phyloP scores from a whole-genome alignment of 805 yeast genomes.

The Kregervanrija pseudodelftensis region DNA sequence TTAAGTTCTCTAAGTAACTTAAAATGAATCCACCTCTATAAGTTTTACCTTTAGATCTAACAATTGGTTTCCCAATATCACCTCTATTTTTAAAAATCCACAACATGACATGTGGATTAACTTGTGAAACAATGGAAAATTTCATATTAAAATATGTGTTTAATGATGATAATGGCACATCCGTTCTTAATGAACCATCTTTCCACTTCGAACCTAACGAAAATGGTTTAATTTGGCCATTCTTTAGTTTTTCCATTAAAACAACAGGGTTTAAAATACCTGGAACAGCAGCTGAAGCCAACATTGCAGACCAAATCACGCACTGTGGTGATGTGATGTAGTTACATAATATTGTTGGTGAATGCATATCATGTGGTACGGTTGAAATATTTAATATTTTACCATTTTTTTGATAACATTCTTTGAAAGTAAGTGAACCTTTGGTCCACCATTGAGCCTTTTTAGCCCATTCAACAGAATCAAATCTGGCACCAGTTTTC shows the following conservation, averaged over 20 bases:
- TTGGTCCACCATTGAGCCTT: slow-evolving; percentile 62
- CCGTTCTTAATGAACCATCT: slow-evolving; percentile 75
- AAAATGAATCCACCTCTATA: slow-evolving; percentile 74
- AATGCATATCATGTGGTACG: slow-evolving; percentile 75
- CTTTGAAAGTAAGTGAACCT: slow-evolving; percentile 68
- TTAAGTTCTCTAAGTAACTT: slow-evolving; percentile 61
- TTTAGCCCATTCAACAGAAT: slow-evolving; percentile 66
- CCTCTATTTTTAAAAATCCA: slow-evolving; percentile 77
- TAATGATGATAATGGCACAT: slow-evolving; percentile 66
- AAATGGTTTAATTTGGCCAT: slow-evolving; percentile 47
- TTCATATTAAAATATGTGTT: slow-evolving; percentile 71
- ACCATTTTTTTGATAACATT: slow-evolving; percentile 63
- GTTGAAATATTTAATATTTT: slow-evolving; percentile 65
- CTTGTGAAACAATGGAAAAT: slow-evolving; percentile 73
- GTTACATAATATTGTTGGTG: slow-evolving; percentile 74
- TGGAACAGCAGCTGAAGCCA: slow-evolving; percentile 80
- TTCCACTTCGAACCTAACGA: slow-evolving; percentile 71
- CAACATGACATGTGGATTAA: slow-evolving; percentile 72
- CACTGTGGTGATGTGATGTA: slow-evolving; percentile 73
- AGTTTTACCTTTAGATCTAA: slow-evolving; percentile 46
- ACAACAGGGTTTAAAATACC: slow-evolving; percentile 77
- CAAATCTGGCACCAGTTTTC: slow-evolving; percentile 74
- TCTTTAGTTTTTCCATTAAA: slow-evolving; percentile 49
- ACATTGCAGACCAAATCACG: slow-evolving; percentile 70
- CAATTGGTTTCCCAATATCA: slow-evolving; percentile 72